Evolutionary conservation across 371 early-diverging fungal genomes (phyloP).

Genomic region (Mortierella sp.): DNA sequence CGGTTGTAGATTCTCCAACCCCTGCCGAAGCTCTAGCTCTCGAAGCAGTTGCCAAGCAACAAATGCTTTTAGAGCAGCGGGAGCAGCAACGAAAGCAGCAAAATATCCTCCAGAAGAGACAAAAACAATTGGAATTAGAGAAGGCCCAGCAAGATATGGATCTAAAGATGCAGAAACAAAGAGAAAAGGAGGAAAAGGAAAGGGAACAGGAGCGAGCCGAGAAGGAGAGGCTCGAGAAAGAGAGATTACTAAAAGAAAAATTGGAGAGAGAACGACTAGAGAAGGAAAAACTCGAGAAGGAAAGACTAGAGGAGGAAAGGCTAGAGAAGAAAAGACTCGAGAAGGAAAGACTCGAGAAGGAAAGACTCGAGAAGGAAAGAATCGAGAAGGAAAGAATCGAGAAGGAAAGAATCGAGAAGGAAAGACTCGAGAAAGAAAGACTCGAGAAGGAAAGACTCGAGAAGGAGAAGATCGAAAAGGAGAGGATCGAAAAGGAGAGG

Average conservation of each 20-base stretch:
- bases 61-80: slow-evolving; percentile 48
- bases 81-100: slow-evolving; percentile 46
- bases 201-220: slow-evolving; percentile 19
- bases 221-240: slow-evolving; percentile 26
- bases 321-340: slow-evolving; percentile 19
- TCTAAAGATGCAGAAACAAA: slow-evolving; percentile 13
- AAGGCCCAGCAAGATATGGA: slow-evolving; percentile 28
- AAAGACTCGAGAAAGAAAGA: slow-evolving; percentile 18
- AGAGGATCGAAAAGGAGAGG: slow-evolving; percentile 20
- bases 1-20: slow-evolving; percentile 28
- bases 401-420: slow-evolving; percentile 19
- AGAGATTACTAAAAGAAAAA: slow-evolving; percentile 13
- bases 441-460: slow-evolving; percentile 17
- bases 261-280: slow-evolving; percentile 23
- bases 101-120: slow-evolving; percentile 40
- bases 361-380: slow-evolving; percentile 16
- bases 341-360: slow-evolving; percentile 20
- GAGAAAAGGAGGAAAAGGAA: slow-evolving; percentile 21
- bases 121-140: slow-evolving; percentile 45
- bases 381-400: slow-evolving; percentile 11
- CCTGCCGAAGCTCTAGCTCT: slow-evolving; percentile 59
- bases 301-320: slow-evolving; percentile 13
- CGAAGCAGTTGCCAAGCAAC: slow-evolving; percentile 68
- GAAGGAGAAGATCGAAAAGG: slow-evolving; percentile 22
- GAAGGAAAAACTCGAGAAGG: slow-evolving; percentile 18